phyloP scores from a whole-genome alignment of 2,329 filamentous ascomycete genomes.

The Talaromyces rugulosus region DNA sequence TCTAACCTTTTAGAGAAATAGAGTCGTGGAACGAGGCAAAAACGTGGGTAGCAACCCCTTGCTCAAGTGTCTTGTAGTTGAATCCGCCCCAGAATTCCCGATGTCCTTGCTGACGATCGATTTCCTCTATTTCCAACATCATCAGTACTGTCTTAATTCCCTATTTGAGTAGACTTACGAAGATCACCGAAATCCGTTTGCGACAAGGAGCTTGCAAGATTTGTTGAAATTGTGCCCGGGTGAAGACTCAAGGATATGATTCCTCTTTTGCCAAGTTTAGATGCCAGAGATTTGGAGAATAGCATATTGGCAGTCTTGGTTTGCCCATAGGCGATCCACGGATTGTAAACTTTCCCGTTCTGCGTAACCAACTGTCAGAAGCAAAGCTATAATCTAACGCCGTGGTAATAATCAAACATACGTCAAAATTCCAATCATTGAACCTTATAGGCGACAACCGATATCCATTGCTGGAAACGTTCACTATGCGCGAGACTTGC shows the following conservation, averaged over 20 bases:
- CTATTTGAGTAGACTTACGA: not conserved
- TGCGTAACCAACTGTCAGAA: not conserved
- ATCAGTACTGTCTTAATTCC: not conserved
- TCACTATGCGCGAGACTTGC: slow-evolving; percentile 36
- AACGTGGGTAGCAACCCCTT: slow-evolving; percentile 29
- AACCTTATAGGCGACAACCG: slow-evolving; percentile 40
- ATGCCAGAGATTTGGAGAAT: slow-evolving; percentile 9
- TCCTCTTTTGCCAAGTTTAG: slow-evolving; percentile 4
- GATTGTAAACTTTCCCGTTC: slow-evolving; percentile 24
- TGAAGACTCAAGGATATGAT: slow-evolving; percentile 11
- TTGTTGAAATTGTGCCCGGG: slow-evolving; percentile 6
- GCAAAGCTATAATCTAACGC: not conserved
- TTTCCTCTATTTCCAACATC: not conserved
- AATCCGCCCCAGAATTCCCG: slow-evolving; percentile 17
- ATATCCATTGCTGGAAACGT: slow-evolving; percentile 44
- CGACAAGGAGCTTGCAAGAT: not conserved
- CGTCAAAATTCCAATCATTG: slow-evolving; percentile 43
- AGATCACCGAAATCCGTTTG: not conserved
- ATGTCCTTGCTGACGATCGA: slow-evolving; percentile 16
- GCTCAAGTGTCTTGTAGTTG: slow-evolving; percentile 20
- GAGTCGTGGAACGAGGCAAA: slow-evolving; percentile 24
- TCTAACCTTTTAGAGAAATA: slow-evolving; percentile 1
- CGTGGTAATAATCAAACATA: slow-evolving; percentile 9
- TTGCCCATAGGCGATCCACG: slow-evolving; percentile 41
- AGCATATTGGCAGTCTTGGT: slow-evolving; percentile 14